Percentiles rank a stretch among this genome's conserved stretches.
These are phyloP conservation scores for Stentor roeselii DNA, from an alignment of 73 alveolate genomes.

Conservation along the genomic window DNA sequence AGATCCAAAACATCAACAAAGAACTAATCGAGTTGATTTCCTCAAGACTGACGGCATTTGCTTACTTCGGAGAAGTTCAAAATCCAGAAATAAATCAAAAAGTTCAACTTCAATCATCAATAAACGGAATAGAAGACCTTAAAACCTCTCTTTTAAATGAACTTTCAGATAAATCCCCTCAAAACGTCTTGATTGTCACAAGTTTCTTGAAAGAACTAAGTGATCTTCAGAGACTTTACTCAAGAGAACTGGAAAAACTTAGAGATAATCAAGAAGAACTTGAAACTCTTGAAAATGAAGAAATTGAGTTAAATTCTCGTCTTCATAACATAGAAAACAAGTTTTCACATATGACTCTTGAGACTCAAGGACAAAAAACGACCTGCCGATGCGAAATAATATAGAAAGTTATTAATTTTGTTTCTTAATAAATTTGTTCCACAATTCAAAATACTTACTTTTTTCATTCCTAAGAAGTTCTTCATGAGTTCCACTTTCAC, in stretches of 20 bases:
- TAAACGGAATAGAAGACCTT: no score
- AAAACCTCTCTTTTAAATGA: no score
- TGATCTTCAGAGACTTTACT: no score
- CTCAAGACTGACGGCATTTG: background rate
- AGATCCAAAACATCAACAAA: background rate
- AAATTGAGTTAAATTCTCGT: no score
- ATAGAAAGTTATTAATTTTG: background rate
- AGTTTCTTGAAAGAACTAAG: no score
- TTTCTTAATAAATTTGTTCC: constrained; percentile 24
- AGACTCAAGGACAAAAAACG: background rate
- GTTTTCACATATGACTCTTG: no score
- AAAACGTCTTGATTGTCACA: no score
- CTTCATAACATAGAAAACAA: no score
- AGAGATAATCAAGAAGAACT: background rate
- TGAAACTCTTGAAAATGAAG: background rate
- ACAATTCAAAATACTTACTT: constrained; percentile 7
- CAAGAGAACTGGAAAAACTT: no score
- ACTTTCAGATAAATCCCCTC: no score
- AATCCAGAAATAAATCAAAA: no score
- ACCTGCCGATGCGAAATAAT: background rate
- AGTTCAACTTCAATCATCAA: no score
- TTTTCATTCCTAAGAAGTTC: constrained; percentile 42
- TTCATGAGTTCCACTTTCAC: constrained; percentile 86
- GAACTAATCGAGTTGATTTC: background rate
- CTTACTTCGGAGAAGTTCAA: background rate